Evolutionary conservation across 2,329 filamentous ascomycete genomes (phyloP), one percentile per base, ranked within the genome.

Genomic region (Phoma sp.): DNA sequence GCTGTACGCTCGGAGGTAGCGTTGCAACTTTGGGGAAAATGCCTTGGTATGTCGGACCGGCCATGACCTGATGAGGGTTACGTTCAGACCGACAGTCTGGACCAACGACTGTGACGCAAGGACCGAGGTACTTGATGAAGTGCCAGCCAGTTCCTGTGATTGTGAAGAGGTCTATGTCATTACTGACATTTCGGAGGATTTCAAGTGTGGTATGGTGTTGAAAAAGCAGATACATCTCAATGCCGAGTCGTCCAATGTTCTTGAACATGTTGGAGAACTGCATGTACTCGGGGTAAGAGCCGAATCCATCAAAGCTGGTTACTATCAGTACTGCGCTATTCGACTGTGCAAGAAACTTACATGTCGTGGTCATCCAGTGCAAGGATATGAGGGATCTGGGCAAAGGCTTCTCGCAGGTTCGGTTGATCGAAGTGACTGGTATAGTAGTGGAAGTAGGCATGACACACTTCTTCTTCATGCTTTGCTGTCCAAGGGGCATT

Each of bases 361-460:
- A 99, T 97, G 66, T 99, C 95, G 75, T 98, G 95, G 69, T 98
- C 95, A 70, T 99, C 93, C 48, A 99, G 87, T 72, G 96, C 92
- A 67, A 96, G 83, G 48, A 99, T 81, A 71, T 97, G 93, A 36
- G 95, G 95, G 59, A 99, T 97, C 78, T 99, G 95, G 21, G 95
- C 95, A 80, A 96, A 99, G 0, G 94, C 93, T 76, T 99, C 95
- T 57, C 95, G 83, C 63, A 99, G 76, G 75, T 96, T 94, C 6
- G 94, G 93, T 76, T 99, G 95, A 72, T 99, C 95, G 73, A 99
- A 98, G 75, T 98, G 94, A 65, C 92, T 96, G 1, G 93, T 96
- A 74, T 99, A 99, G 76, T 96, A 99, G 75, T 99, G 95, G 76
- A 99, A 99, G 78, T 96, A 99, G 7, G 95, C 93, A 76, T 98